A percentile compares a stretch with the other conserved stretches of the same genome.
These are phyloP conservation scores for Wickerhamomyces sp. DNA, from an alignment of 1,139 yeast species.

Conservation along the genomic window DNA sequence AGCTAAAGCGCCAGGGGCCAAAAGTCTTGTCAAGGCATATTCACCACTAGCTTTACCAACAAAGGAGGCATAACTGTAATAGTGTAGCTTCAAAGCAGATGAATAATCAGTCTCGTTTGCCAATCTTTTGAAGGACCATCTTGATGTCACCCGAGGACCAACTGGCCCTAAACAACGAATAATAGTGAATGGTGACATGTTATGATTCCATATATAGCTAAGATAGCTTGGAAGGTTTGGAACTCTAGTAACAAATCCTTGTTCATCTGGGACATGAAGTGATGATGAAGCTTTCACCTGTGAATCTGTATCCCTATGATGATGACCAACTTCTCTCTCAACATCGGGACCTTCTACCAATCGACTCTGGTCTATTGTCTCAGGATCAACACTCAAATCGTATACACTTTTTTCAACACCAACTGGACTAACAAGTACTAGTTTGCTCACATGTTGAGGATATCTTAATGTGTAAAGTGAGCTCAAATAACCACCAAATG, in stretches of 20 bases:
- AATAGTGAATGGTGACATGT: conserved; percentile 39
- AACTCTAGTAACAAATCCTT: conserved; percentile 23
- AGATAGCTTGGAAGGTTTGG: conserved; percentile 19
- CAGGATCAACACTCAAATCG: conserved; percentile 33
- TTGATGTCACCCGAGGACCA: conserved; percentile 53
- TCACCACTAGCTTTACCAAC: conserved; percentile 61
- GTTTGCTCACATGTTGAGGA: conserved; percentile 57
- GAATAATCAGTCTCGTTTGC: conserved; percentile 25
- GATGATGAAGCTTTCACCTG: conserved; percentile 16
- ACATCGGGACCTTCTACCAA: conserved; percentile 29
- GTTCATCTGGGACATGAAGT: conserved; percentile 18
- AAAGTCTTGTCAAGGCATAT: conserved; percentile 54
- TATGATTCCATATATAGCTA: conserved; percentile 22
- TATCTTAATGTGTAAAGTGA: conserved; percentile 74
- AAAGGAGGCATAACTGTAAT: conserved; percentile 57
- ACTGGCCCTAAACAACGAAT: conserved; percentile 52
- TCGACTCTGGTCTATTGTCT: background rate
- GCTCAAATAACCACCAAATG: conserved; percentile 89
- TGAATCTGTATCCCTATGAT: conserved; percentile 14
- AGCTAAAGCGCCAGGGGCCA: conserved; percentile 74
- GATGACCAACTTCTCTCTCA: conserved; percentile 33
- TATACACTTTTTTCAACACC: conserved; percentile 77
- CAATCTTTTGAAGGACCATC: conserved; percentile 48
- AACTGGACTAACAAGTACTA: conserved; percentile 83
- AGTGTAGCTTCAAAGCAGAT: conserved; percentile 32